These are phyloP conservation scores for Apiospora marii DNA, from an alignment of 2,329 filamentous ascomycete genomes.

Conservation along the genomic window DNA sequence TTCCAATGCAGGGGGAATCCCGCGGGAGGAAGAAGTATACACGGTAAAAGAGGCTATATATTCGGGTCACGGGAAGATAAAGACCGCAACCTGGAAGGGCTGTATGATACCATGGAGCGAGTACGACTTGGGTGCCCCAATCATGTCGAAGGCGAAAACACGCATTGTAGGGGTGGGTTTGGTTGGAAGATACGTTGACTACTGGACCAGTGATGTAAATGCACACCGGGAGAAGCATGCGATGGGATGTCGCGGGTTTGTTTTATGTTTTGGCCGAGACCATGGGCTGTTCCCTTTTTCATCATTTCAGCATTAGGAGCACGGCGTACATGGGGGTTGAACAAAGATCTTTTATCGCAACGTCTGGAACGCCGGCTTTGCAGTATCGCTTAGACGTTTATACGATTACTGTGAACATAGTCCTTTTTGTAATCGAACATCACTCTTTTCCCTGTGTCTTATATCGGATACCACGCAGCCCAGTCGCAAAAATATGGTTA, in stretches of 20 bases:
- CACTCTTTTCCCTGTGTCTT: neutral
- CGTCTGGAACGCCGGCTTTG: slow-evolving; percentile 6
- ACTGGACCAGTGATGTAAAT: neutral
- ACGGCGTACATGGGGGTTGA: slow-evolving; percentile 5
- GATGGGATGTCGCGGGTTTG: neutral
- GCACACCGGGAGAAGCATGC: neutral
- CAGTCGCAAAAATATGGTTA: neutral
- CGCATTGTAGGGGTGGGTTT: neutral
- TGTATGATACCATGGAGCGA: neutral
- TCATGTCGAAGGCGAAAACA: neutral
- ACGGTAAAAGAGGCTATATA: neutral
- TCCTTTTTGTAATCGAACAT: neutral
- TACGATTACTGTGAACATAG: slow-evolving; percentile 3
- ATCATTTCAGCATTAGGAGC: neutral
- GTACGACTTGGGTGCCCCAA: neutral
- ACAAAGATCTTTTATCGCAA: neutral
- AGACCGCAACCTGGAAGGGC: neutral
- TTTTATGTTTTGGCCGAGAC: neutral
- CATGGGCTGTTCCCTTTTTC: neutral
- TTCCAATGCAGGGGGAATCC: no score
- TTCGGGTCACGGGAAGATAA: neutral
- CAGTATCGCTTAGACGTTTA: neutral
- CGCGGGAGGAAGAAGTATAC: no score
- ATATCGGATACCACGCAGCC: neutral
- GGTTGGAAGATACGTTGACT: neutral